A percentile compares a stretch with the other conserved stretches of the same genome.
Evolutionary conservation across 2,329 filamentous ascomycete species (phyloP).

Genomic region (Fusarium algeriense): DNA sequence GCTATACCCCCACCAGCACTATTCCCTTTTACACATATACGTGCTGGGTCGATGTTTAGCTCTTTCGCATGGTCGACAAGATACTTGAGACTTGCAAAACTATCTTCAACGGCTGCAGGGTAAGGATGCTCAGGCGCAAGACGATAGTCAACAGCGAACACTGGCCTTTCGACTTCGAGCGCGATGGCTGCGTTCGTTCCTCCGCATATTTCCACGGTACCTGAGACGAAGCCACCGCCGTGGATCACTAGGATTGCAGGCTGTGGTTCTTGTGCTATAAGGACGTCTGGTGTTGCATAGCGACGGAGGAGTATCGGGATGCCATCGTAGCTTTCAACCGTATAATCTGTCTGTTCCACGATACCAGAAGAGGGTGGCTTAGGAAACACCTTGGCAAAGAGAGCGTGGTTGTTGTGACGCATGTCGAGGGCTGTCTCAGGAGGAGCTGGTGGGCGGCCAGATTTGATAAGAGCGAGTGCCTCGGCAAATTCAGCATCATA

Average conservation of each 20-base stretch:
- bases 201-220: conserved; percentile 5
- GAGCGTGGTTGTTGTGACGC: conserved; percentile 11
- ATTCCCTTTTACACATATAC: conserved; percentile 35
- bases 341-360: conserved; percentile 25
- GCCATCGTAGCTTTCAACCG: conserved; percentile 31
- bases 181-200: conserved; percentile 12
- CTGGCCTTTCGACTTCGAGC: conserved; percentile 11
- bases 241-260: conserved; percentile 32
- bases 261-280: conserved; percentile 15
- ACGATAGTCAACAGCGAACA: conserved; percentile 42
- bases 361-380: not conserved
- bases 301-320: conserved; percentile 27
- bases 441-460: conserved; percentile 4
- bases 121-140: conserved; percentile 38
- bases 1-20: conserved; percentile 38
- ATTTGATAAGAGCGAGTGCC: conserved; percentile 26
- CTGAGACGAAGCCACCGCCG: conserved; percentile 36
- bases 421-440: conserved; percentile 29
- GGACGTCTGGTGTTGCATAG: conserved; percentile 21
- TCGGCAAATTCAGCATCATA: conserved; percentile 40
- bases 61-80: conserved; percentile 25
- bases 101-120: conserved; percentile 33
- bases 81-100: conserved; percentile 33
- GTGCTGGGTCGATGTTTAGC: conserved; percentile 30
- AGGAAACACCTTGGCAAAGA: conserved; percentile 21